Evolutionary conservation across 106 monocot species (phyloP).

Genomic region (Acorus calamus): DNA sequence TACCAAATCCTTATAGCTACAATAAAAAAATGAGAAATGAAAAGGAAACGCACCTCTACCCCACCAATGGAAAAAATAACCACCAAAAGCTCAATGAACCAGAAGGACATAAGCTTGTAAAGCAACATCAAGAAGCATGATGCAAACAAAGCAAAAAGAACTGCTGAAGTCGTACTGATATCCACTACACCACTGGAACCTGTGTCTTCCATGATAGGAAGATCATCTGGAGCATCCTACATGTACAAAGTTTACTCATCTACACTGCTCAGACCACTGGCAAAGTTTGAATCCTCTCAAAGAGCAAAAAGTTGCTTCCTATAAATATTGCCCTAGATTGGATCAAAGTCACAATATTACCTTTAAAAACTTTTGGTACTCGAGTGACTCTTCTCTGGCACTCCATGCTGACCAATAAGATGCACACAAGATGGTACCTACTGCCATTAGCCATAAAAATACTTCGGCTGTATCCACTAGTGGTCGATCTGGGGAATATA

Average conservation of each 20-base stretch:
- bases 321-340: too few relatives aligned
- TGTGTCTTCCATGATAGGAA: conserved; percentile 30
- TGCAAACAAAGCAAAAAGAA: conserved; percentile 85
- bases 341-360: conserved; percentile 10
- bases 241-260: neutral
- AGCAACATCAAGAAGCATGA: conserved; percentile 87
- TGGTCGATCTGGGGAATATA: conserved; percentile 90
- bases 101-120: conserved; percentile 90
- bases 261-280: too few relatives aligned
- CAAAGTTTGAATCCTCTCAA: too few relatives aligned
- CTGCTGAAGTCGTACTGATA: conserved; percentile 80
- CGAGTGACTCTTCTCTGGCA: conserved; percentile 72
- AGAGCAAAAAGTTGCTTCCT: too few relatives aligned
- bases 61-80: conserved; percentile 97
- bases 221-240: conserved; percentile 71
- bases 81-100: conserved; percentile 98
- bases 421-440: conserved; percentile 92
- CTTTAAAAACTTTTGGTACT: conserved; percentile 85
- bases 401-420: conserved; percentile 98
- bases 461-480: conserved; percentile 97
- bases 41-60: conserved; percentile 54
- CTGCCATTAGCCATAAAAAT: conserved; percentile 97
- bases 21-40: neutral
- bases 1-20: too few relatives aligned
- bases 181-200: conserved; percentile 68